Evolutionary conservation across 257 asterid genomes (phyloP).

Genomic region (Ballota nigra): DNA sequence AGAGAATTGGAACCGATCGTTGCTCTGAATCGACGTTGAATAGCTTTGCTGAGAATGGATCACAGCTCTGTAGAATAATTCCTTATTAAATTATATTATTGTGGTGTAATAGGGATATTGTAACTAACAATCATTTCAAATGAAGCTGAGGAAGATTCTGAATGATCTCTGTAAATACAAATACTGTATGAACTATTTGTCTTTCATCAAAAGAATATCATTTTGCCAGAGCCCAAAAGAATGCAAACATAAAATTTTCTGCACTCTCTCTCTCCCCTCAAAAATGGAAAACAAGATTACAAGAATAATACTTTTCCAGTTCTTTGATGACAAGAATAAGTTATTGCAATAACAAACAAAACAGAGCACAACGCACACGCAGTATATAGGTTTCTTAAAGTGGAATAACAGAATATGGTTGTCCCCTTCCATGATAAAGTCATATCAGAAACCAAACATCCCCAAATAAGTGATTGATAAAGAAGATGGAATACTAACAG

Average conservation of each 20-base stretch:
- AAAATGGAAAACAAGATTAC: neutral
- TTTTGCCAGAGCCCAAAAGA: neutral
- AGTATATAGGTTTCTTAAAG: neutral
- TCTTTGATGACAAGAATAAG: neutral
- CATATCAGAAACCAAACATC: neutral
- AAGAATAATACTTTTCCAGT: neutral
- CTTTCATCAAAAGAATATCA: neutral
- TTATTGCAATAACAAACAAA: neutral
- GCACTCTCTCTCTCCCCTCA: neutral
- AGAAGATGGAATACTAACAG: constrained; percentile 53
- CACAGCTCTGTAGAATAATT: constrained; percentile 56
- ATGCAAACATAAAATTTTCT: neutral
- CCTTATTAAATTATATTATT: neutral
- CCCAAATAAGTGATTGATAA: neutral
- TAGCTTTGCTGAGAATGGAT: constrained; percentile 78
- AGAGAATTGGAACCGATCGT: constrained; percentile 66
- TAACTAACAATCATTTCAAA: neutral
- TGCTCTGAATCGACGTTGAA: constrained; percentile 41
- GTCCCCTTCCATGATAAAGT: neutral
- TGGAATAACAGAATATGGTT: neutral
- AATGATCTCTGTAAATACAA: neutral
- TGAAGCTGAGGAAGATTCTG: neutral
- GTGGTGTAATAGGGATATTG: neutral
- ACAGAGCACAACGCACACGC: neutral
- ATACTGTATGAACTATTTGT: neutral